Evolutionary conservation across 495 filamentous ascomycete genomes (phyloP).

Genomic region (Friedmanniomyces simplex): DNA sequence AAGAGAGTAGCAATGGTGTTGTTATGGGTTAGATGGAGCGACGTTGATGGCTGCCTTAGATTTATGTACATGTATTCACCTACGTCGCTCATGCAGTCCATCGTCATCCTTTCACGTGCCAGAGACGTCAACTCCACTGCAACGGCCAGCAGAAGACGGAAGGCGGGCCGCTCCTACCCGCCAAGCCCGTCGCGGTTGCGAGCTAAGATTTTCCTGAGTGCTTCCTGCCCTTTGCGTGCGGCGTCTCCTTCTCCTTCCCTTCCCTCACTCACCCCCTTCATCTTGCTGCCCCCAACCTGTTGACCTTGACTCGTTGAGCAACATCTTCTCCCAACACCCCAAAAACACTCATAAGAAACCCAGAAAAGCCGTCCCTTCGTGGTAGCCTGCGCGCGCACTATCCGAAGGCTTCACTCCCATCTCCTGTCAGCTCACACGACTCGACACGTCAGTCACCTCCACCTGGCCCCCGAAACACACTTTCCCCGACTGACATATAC

Average conservation of each 20-base stretch:
- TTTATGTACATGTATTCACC: too few relatives aligned
- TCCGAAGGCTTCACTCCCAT: slow-evolving; percentile 3
- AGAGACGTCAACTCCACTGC: neutral
- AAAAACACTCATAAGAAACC: slow-evolving; percentile 10
- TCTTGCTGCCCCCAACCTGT: neutral
- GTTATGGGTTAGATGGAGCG: too few relatives aligned
- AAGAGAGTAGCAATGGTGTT: too few relatives aligned
- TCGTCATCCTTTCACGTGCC: neutral
- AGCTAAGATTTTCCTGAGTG: neutral
- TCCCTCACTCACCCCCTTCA: neutral
- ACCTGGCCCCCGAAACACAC: neutral
- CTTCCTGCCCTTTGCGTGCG: neutral
- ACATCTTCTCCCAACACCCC: neutral
- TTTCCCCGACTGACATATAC: neutral
- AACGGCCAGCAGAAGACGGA: neutral
- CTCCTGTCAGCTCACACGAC: slow-evolving; percentile 5
- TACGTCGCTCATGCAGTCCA: neutral
- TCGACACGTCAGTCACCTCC: neutral
- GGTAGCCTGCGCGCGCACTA: neutral
- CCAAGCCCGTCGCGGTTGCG: neutral
- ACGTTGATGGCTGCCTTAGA: too few relatives aligned
- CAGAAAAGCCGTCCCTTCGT: slow-evolving; percentile 8
- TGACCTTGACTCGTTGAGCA: neutral
- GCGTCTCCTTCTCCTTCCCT: neutral
- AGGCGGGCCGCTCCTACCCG: too few relatives aligned